Evolutionary conservation across 2,329 filamentous ascomycete species (phyloP), one percentile per base, ranked within the genome.

Genomic region (Helotiales sp.): DNA sequence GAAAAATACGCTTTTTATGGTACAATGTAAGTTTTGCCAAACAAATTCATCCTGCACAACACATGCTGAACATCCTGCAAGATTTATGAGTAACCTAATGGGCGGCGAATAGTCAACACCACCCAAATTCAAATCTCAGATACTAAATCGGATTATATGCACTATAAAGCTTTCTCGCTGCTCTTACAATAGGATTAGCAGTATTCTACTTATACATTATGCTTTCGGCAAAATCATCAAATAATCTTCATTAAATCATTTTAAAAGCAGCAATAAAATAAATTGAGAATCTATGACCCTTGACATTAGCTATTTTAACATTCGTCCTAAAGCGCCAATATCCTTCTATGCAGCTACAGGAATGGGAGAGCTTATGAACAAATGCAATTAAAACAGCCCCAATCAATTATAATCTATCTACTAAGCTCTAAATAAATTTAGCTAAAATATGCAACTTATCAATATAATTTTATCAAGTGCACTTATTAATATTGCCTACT

Each of bases 391-490:
- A 20, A 13, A 11, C 11, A 30, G 13, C 11, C 5, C 22, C 3
- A 20, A 11, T 8, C 6, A 20, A 3, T 15, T 30, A 13, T 20
- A 6, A 4, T 6, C 17, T 11, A 11, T 22, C 17, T 60, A 45
- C 57, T 57, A 37, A 57, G 3, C 15, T 17, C 22, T 6, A 45
- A 22, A n/a, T n/a, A 63, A 57, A 32, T 65, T 65, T n/a, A 65
- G 63, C 37, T 58, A 65, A 61, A 58, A 65, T 37, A 54, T 65
- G n/a, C 10, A 26, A 17, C 47, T 65, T n/a, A 45, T 65, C n/a
- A 58, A 65, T 22, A 43, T 45, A 20, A 37, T 20, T 24, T 57
- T 57, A 7, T 32, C 54, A 34, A 20, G 43, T 10, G 28, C 24
- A 30, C 26, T 43, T 10, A 55, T 61, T 24, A 61, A 65, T 26